These are phyloP conservation scores for Aurifilum marmelostoma DNA, from an alignment of 2,329 filamentous ascomycete species.

Conservation along the genomic window DNA sequence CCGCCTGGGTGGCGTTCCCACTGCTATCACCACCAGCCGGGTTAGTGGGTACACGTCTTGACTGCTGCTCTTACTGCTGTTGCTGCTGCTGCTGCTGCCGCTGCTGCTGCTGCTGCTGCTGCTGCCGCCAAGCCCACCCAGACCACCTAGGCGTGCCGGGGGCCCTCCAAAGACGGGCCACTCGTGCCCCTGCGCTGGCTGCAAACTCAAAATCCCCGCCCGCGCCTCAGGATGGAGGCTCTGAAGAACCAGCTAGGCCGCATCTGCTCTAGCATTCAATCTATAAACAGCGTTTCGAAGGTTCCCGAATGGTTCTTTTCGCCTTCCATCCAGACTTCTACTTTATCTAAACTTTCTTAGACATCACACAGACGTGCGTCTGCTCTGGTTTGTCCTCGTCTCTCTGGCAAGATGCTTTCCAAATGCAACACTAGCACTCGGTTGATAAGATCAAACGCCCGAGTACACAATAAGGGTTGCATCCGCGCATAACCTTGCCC, in stretches of 20 bases:
- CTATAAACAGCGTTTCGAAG: conserved; percentile 8
- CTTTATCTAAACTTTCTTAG: background rate
- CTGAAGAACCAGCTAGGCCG: background rate
- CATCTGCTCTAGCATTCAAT: background rate
- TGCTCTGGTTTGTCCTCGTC: background rate
- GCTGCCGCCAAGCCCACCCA: background rate
- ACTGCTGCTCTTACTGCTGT: no score
- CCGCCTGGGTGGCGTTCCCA: conserved; percentile 4
- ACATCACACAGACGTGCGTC: background rate
- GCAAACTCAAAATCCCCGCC: conserved; percentile 9
- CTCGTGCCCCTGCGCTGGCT: conserved; percentile 15
- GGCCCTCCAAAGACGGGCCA: background rate
- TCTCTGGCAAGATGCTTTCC: background rate
- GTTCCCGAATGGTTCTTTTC: background rate
- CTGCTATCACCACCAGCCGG: background rate
- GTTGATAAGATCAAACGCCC: background rate
- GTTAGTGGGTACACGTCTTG: background rate
- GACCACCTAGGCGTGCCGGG: no score
- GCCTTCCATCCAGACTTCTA: background rate
- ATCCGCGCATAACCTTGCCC: no score
- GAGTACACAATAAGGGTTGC: background rate
- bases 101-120: no score
- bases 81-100: no score
- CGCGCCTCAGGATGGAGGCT: background rate
- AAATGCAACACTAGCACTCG: background rate